A percentile compares a stretch with the other conserved stretches of the same genome.
These are phyloP conservation scores for Plenodomus lindquistii DNA, from an alignment of 2,329 filamentous ascomycete genomes.

Conservation along the genomic window DNA sequence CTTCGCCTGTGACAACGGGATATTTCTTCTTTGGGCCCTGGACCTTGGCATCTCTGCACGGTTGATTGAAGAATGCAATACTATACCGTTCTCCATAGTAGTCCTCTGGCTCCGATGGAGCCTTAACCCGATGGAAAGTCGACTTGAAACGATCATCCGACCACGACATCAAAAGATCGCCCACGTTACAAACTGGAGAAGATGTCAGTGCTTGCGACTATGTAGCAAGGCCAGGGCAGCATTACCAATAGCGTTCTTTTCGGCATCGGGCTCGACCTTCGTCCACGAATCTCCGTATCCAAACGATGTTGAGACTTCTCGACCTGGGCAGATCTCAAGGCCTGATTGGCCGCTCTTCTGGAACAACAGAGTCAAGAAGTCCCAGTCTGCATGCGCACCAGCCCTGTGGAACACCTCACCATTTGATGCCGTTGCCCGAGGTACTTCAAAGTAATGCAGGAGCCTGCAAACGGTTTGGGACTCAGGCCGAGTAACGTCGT, in stretches of 20 bases:
- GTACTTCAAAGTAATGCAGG: too few species aligned
- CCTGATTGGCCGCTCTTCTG: conserved; percentile 64
- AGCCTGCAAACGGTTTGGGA: too few species aligned
- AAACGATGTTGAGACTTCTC: conserved; percentile 63
- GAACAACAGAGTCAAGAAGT: conserved; percentile 65
- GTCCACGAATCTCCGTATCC: conserved; percentile 66
- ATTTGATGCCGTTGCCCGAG: too few species aligned
- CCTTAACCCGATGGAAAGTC: conserved; percentile 67
- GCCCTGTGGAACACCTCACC: conserved; percentile 60
- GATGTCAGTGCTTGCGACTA: not conserved
- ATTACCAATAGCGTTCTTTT: conserved; percentile 36
- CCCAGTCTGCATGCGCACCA: conserved; percentile 68
- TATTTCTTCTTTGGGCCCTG: conserved; percentile 67
- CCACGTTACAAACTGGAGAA: conserved; percentile 66
- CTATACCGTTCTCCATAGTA: conserved; percentile 66
- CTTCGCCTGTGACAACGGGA: conserved; percentile 60
- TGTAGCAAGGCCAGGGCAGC: not conserved
- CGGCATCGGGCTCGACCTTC: too few species aligned
- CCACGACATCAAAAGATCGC: conserved; percentile 69
- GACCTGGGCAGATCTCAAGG: conserved; percentile 67
- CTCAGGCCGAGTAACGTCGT: conserved; percentile 55
- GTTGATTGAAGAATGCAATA: conserved; percentile 70
- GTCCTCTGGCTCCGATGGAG: conserved; percentile 57
- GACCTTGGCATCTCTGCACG: conserved; percentile 60
- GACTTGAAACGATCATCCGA: conserved; percentile 70